Evolutionary conservation across 148 eudicot genomes (phyloP), one percentile per base, ranked within the genome.

Genomic region (Limonium bicolor): DNA sequence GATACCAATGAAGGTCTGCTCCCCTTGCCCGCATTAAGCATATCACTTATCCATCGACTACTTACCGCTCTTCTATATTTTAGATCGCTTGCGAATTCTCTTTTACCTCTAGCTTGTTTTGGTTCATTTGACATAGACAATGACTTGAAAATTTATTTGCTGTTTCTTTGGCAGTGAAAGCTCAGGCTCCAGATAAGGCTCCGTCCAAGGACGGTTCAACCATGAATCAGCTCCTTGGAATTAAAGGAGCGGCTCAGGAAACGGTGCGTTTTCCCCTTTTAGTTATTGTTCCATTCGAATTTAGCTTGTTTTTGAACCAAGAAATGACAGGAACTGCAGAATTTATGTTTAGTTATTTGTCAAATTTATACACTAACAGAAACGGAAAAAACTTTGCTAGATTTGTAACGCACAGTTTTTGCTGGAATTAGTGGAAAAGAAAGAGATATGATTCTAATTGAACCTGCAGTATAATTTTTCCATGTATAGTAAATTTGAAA

Each of bases 241-340:
- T 88, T 41, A 83, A 83, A 74, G 94, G 97, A 59, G 97, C 97
- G 51, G 66, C 79, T 50, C 77, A 74, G 68, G 94, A 88, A 72
- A 59, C 84, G 50, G 97, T 88, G 53, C 54, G 76, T 52, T 50
- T 48, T 35, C 41, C 17, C 25, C 20, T 39, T n/a, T n/a, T n/a
- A n/a, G 41, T 18, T 28, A 18, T 29, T 16, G 4, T 13, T 43
- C n/a, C 1, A n/a, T n/a, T n/a, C n/a, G n/a, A n/a, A n/a, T n/a
- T n/a, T n/a, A n/a, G n/a, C n/a, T n/a, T n/a, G n/a, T n/a, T n/a
- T n/a, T n/a, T n/a, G n/a, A n/a, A n/a, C n/a, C n/a, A n/a, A n/a
- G n/a, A n/a, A n/a, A n/a, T n/a, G n/a, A n/a, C n/a, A n/a, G n/a
- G n/a, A n/a, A n/a, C n/a, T n/a, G n/a, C n/a, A n/a, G n/a, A n/a